phyloP scores from a whole-genome alignment of 352 stramenopile genomes.

The Phytophthora podocarpi region DNA sequence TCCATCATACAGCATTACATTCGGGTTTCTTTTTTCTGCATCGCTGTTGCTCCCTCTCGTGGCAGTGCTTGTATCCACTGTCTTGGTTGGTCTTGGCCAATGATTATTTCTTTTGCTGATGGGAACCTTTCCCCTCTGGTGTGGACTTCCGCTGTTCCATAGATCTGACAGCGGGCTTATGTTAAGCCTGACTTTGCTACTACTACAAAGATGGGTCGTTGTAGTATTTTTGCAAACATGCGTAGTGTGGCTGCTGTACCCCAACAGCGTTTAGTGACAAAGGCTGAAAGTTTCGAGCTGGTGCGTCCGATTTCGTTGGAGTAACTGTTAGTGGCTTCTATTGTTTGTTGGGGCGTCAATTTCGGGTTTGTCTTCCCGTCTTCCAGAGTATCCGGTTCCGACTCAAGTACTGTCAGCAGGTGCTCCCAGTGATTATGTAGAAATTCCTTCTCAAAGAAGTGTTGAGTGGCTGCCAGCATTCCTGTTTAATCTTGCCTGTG shows the following conservation, averaged over 20 bases:
- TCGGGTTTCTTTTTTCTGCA: neutral
- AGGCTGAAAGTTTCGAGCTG: neutral
- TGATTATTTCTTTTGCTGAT: too few relatives aligned
- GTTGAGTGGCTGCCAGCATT: neutral
- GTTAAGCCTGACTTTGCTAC: neutral
- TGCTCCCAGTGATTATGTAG: neutral
- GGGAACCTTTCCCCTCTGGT: neutral
- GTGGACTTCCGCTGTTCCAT: neutral
- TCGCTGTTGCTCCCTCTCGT: neutral
- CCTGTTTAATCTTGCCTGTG: neutral
- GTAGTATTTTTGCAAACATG: neutral
- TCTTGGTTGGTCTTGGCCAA: too few relatives aligned
- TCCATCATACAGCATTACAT: neutral
- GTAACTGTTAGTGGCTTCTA: neutral
- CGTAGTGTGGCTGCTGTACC: neutral
- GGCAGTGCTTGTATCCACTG: neutral
- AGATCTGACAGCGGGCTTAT: neutral
- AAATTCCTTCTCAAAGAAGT: neutral
- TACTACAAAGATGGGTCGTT: neutral
- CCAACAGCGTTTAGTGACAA: neutral
- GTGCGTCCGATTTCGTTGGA: neutral
- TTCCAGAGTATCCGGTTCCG: neutral
- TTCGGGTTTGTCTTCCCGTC: neutral
- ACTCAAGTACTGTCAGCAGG: neutral
- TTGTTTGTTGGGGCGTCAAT: neutral